phyloP scores from a whole-genome alignment of 345 rosid species.

The Tarenaya hassleriana region DNA sequence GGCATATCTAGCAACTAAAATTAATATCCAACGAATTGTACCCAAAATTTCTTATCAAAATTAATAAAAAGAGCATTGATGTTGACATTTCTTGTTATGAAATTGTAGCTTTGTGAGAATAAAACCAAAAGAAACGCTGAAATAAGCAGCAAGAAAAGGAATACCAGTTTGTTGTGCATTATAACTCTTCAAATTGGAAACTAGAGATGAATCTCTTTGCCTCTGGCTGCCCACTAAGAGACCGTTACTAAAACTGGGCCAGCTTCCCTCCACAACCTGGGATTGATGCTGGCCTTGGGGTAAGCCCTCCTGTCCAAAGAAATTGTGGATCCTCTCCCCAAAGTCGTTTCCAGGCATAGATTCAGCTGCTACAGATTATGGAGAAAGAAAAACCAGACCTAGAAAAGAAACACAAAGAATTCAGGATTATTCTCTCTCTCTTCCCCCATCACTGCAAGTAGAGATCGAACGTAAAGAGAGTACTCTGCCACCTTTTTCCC shows the following conservation, averaged over 20 bases:
- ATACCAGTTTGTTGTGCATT: slow-evolving; percentile 61
- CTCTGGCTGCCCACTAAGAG: slow-evolving; percentile 52
- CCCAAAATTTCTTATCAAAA: slow-evolving; percentile 1
- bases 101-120: neutral
- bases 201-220: slow-evolving; percentile 46
- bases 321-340: slow-evolving; percentile 89
- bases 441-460: slow-evolving; percentile 5
- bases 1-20: neutral
- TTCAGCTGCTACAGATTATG: slow-evolving; percentile 29
- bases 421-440: slow-evolving; percentile 19
- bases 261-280: slow-evolving; percentile 52
- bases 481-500: slow-evolving; percentile 24
- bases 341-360: slow-evolving; percentile 97
- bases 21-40: slow-evolving; percentile 14
- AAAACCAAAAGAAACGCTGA: neutral
- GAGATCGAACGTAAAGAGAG: slow-evolving; percentile 14
- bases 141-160: slow-evolving; percentile 11
- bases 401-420: slow-evolving; percentile 18
- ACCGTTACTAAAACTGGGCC: slow-evolving; percentile 53
- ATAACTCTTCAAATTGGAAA: slow-evolving; percentile 51
- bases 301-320: slow-evolving; percentile 65
- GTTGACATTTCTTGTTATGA: neutral
- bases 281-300: slow-evolving; percentile 61
- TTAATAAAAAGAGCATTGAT: neutral
- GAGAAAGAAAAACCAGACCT: slow-evolving; percentile 24